Conservation (phyloP, 2,329 filamentous ascomycete species). For the Davidsoniella eucalypti region DNA sequence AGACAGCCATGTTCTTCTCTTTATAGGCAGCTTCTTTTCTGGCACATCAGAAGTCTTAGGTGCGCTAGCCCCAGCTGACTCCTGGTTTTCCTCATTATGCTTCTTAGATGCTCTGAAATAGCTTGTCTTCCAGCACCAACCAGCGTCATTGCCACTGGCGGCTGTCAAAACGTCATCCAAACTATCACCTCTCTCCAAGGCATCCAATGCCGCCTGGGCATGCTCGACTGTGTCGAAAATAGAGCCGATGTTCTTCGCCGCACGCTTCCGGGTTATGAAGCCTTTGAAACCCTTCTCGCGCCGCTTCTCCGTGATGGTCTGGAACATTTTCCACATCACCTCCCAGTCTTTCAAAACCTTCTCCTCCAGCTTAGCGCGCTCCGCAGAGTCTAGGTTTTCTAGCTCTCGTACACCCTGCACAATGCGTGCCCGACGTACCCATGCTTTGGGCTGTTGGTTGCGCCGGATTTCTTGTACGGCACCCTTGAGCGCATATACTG, state of each 20-base stretch:
- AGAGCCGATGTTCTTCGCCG: slow-evolving; percentile 20
- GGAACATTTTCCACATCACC: slow-evolving; percentile 25
- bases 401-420: slow-evolving; percentile 37
- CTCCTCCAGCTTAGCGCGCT: slow-evolving; percentile 18
- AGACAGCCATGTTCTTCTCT: neutral
- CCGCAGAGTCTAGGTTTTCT: slow-evolving; percentile 19
- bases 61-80: neutral
- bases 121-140: slow-evolving; percentile 11
- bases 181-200: slow-evolving; percentile 27
- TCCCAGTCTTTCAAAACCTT: slow-evolving; percentile 26
- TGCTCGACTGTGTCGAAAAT: slow-evolving; percentile 33
- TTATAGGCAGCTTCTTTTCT: neutral
- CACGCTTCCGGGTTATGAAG: slow-evolving; percentile 20
- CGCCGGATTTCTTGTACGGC: slow-evolving; percentile 42
- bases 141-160: neutral
- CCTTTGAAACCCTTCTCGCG: slow-evolving; percentile 17
- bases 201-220: slow-evolving; percentile 29
- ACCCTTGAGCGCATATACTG: slow-evolving; percentile 48
- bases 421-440: slow-evolving; percentile 41
- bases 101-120: slow-evolving; percentile 5
- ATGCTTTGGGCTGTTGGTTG: slow-evolving; percentile 32
- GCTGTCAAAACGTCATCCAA: slow-evolving; percentile 16
- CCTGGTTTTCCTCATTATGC: neutral
- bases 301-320: slow-evolving; percentile 22
- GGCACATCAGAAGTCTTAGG: neutral